These are phyloP conservation scores for Haematococcus sp. DNA, from an alignment of 139 green algal species.

Conservation along the genomic window DNA sequence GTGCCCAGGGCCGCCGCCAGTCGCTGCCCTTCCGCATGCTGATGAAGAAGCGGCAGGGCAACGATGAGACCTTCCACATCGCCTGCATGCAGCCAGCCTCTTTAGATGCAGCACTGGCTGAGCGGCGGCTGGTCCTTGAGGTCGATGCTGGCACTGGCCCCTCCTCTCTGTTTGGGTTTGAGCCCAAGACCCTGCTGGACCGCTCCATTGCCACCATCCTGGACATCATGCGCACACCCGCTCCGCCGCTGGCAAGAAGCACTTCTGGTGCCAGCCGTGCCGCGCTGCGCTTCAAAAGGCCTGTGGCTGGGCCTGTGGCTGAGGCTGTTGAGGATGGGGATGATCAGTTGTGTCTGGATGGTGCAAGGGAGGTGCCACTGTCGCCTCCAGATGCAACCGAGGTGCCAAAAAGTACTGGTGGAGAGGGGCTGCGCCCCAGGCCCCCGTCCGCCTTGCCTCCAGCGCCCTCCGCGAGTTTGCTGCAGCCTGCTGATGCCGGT, in stretches of 20 bases:
- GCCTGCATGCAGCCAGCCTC: background rate
- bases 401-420: background rate
- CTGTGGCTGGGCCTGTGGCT: background rate
- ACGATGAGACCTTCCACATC: background rate
- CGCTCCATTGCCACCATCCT: background rate
- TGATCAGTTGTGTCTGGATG: background rate
- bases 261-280: background rate
- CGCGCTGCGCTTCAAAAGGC: background rate
- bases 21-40: background rate
- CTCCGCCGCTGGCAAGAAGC: background rate
- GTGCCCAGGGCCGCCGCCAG: background rate
- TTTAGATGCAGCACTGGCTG: background rate
- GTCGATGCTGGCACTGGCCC: background rate
- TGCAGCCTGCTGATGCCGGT: background rate
- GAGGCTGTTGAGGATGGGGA: background rate
- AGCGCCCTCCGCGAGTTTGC: no score
- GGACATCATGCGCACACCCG: background rate
- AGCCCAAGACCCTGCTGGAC: background rate
- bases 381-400: no score
- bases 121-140: slow-evolving; percentile 2
- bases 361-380: no score
- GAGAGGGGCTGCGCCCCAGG: background rate
- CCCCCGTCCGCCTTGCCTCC: background rate
- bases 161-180: background rate
- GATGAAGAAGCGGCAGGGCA: background rate